These are phyloP conservation scores for Lodderomyces oxycetoniae DNA, from an alignment of 1,139 yeast species.

Conservation along the genomic window DNA sequence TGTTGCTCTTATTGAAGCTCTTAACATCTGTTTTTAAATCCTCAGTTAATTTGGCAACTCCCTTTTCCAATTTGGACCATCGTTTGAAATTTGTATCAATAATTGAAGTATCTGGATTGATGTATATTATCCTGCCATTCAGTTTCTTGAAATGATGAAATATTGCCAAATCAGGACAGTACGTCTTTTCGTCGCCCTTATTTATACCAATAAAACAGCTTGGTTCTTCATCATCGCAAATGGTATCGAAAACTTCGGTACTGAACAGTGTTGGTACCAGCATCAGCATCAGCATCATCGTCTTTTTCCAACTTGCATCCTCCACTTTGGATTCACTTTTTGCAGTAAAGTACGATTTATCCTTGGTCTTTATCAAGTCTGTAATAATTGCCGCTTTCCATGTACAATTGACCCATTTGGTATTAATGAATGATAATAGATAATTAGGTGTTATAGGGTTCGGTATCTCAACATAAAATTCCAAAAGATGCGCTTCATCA, in stretches of 20 bases:
- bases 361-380: slow-evolving; percentile 55
- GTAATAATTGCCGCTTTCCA: slow-evolving; percentile 59
- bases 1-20: slow-evolving; percentile 53
- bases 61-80: slow-evolving; percentile 55
- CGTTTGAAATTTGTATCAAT: slow-evolving; percentile 37
- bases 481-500: slow-evolving; percentile 53
- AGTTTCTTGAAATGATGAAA: slow-evolving; percentile 65
- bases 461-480: slow-evolving; percentile 57
- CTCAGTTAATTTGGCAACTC: slow-evolving; percentile 58
- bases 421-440: slow-evolving; percentile 69
- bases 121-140: slow-evolving; percentile 61
- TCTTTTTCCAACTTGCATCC: slow-evolving; percentile 10
- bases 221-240: slow-evolving; percentile 28
- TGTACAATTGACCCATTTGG: slow-evolving; percentile 80
- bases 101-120: slow-evolving; percentile 56
- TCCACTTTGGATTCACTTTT: not conserved
- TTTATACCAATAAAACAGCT: slow-evolving; percentile 65
- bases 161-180: slow-evolving; percentile 66
- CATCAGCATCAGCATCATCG: slow-evolving; percentile 10
- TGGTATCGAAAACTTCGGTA: slow-evolving; percentile 51
- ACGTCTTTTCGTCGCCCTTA: slow-evolving; percentile 73
- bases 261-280: slow-evolving; percentile 75
- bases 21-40: slow-evolving; percentile 54
- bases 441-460: slow-evolving; percentile 72
- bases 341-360: slow-evolving; percentile 2